Evolutionary conservation across 73 alveolate species (phyloP).

Genomic region (Breviolum minutum): DNA sequence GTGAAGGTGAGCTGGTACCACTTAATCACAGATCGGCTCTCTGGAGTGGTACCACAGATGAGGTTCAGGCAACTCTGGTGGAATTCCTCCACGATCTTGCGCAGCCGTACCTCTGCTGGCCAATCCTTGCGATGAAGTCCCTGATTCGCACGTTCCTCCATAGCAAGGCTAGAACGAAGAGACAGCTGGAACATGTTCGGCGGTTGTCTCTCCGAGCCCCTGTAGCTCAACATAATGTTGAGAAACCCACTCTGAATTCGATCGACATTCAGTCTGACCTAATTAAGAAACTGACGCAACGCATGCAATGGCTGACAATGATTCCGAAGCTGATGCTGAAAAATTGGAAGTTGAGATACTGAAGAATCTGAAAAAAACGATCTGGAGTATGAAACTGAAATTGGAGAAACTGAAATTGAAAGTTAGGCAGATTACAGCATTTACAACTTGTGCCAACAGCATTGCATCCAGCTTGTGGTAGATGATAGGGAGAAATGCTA

Average conservation of each 20-base stretch:
- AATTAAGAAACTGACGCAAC: no score
- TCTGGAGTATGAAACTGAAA: neutral
- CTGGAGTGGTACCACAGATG: neutral
- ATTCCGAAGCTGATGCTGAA: no score
- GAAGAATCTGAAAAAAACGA: neutral
- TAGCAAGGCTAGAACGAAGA: neutral
- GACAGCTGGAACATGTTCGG: neutral
- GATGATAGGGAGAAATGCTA: no score
- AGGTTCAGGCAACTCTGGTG: neutral
- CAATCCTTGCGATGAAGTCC: neutral
- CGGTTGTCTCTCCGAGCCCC: slow-evolving; percentile 30
- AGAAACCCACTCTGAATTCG: neutral
- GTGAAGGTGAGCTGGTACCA: neutral
- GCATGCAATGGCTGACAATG: no score
- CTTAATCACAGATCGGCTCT: neutral
- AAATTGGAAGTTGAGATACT: no score
- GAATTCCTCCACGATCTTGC: neutral
- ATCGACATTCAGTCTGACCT: neutral
- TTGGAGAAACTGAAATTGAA: neutral
- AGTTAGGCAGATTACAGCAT: no score
- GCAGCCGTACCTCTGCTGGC: neutral
- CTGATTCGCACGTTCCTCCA: neutral
- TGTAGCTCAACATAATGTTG: neutral
- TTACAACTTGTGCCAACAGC: no score
- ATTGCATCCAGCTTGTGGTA: no score